These are phyloP conservation scores for Rosa hybrid DNA, from an alignment of 331 rosid genomes.

Conservation along the genomic window DNA sequence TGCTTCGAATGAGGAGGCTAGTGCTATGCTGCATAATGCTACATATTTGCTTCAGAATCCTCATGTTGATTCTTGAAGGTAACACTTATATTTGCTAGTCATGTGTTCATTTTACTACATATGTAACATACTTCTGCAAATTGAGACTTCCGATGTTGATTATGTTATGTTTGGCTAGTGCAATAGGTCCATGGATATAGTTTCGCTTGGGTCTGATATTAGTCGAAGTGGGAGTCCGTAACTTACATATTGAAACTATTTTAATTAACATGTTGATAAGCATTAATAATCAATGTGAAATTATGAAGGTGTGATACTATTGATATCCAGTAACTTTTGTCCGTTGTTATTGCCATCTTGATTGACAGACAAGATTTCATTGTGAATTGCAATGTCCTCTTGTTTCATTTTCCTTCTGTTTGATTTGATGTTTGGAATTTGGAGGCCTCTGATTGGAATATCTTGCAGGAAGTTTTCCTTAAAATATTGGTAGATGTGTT, in stretches of 20 bases:
- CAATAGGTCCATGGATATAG: no score
- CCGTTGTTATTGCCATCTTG: not conserved
- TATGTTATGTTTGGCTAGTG: no score
- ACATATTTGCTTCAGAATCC: no score
- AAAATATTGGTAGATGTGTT: not conserved
- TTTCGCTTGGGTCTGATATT: no score
- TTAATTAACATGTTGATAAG: not conserved
- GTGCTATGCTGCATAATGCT: no score
- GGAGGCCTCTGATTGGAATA: slow-evolving; percentile 1
- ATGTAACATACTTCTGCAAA: no score
- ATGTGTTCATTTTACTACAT: no score
- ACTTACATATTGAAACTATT: not conserved
- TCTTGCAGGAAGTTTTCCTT: not conserved
- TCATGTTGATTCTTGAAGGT: no score
- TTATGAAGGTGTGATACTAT: not conserved
- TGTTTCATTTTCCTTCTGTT: not conserved
- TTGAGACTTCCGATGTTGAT: no score
- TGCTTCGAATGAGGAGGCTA: no score
- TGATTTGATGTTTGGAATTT: not conserved
- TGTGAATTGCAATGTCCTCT: not conserved
- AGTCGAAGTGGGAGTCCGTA: no score
- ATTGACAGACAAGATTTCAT: not conserved
- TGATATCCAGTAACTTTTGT: not conserved
- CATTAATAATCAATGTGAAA: not conserved
- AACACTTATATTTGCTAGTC: no score